Percentiles rank a stretch among this genome's conserved stretches.
Evolutionary conservation across 257 asterid species (phyloP).

Genomic region (Penstemon barbatus): DNA sequence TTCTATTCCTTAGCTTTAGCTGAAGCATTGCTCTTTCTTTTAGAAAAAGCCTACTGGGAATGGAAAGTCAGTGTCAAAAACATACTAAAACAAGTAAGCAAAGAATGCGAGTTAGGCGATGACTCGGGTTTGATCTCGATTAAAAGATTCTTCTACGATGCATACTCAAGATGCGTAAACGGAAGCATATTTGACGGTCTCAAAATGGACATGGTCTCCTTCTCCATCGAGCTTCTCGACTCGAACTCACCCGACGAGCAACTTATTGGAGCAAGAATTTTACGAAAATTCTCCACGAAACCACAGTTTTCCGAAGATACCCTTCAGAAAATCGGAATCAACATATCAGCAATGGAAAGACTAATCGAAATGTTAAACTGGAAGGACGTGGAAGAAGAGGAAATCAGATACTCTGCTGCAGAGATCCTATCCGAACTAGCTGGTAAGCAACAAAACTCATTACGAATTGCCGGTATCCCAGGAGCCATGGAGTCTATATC

Average conservation of each 20-base stretch:
- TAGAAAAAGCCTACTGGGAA: slow-evolving; percentile 94
- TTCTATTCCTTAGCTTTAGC: slow-evolving; percentile 81
- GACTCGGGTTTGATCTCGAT: slow-evolving; percentile 66
- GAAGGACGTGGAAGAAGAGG: slow-evolving; percentile 81
- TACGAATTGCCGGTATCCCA: slow-evolving; percentile 72
- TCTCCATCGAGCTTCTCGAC: slow-evolving; percentile 74
- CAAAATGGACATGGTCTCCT: slow-evolving; percentile 89
- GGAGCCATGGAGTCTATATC: slow-evolving; percentile 92
- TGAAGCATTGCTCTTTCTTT: slow-evolving; percentile 77
- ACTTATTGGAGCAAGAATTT: slow-evolving; percentile 72
- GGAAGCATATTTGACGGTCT: slow-evolving; percentile 93
- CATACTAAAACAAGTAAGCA: slow-evolving; percentile 58
- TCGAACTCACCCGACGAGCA: slow-evolving; percentile 87
- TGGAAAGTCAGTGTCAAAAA: slow-evolving; percentile 62
- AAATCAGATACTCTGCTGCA: slow-evolving; percentile 75
- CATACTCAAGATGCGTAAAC: slow-evolving; percentile 70
- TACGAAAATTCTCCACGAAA: slow-evolving; percentile 51
- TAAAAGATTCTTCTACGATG: slow-evolving; percentile 79
- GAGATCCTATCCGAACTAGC: slow-evolving; percentile 65
- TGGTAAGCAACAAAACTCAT: slow-evolving; percentile 64
- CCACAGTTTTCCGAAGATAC: slow-evolving; percentile 63
- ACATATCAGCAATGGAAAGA: slow-evolving; percentile 66
- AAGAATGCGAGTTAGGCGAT: slow-evolving; percentile 67
- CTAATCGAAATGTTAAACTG: slow-evolving; percentile 89
- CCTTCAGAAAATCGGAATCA: slow-evolving; percentile 84